Base-by-base conservation (phyloP, 2,329 filamentous ascomycete genomes). In the Waltergamsia citrina region DNA sequence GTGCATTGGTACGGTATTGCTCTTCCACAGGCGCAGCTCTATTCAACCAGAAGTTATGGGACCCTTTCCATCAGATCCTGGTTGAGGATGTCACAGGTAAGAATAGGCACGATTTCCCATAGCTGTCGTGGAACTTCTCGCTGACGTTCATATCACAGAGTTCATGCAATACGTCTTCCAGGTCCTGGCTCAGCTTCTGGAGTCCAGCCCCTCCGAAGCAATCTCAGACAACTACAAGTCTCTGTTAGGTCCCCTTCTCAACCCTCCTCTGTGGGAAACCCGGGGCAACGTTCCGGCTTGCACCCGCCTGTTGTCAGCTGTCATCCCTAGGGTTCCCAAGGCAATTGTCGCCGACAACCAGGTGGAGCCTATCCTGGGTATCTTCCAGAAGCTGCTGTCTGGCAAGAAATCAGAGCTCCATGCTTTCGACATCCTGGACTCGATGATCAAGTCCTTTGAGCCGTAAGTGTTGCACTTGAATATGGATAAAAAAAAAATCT, bases 101-200 rank as follows among this genome's bases (percentile, higher is more conserved):
- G 65, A 42, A 34, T 7, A 8, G n/a, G n/a, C n/a, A n/a, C n/a
- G n/a, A n/a, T n/a, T n/a, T n/a, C n/a, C n/a, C n/a, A n/a, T n/a
- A n/a, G n/a, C n/a, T n/a, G n/a, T n/a, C n/a, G n/a, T n/a, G n/a
- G n/a, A n/a, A n/a, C n/a, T n/a, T n/a, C n/a, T n/a, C n/a, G n/a
- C 54, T 65, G 52, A 63, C 51, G 18, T 16, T 12, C 18, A n/a
- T n/a, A n/a, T 14, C 19, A 9, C 43, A 81, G 92, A 98, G 60
- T 98, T 98, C 53, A 81, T 86, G 51, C 92, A 90, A 5, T 98
- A 96, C 48, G 79, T 96, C 35, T 94, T 98, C 69, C 92, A 98
- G 55, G 74, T 98, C 23, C 84, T 96, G 42, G 85, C 90, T 3
- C 85, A 90, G 34, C 73, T 98, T 11, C 71, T 98, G 4, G 90